These are phyloP conservation scores for Populus nigra DNA, from an alignment of 345 rosid genomes.

Conservation along the genomic window DNA sequence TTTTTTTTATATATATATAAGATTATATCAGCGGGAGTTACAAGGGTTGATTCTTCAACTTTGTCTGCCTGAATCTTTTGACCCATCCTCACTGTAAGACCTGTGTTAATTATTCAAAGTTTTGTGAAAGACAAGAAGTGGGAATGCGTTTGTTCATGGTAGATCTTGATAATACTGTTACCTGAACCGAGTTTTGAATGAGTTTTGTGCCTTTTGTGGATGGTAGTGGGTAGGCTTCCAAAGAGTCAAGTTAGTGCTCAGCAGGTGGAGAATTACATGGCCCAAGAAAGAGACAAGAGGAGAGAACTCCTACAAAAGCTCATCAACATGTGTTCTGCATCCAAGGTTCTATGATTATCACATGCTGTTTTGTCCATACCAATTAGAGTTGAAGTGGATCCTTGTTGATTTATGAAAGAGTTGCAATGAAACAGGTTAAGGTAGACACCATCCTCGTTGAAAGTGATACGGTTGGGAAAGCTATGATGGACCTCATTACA, in stretches of 20 bases:
- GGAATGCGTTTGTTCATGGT: not conserved
- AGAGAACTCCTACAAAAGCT: constrained; percentile 51
- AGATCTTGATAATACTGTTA: not conserved
- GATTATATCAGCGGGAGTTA: too few relatives aligned
- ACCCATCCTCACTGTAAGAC: too few relatives aligned
- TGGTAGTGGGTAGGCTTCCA: constrained; percentile 65
- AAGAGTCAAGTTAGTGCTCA: constrained; percentile 53
- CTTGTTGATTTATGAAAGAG: not conserved
- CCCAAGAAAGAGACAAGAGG: constrained; percentile 62
- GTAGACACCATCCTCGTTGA: constrained; percentile 72
- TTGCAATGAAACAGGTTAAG: constrained; percentile 42
- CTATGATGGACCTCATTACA: constrained; percentile 65
- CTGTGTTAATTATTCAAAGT: too few relatives aligned
- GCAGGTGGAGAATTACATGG: constrained; percentile 56
- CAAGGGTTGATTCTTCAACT: too few relatives aligned
- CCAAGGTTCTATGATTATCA: constrained; percentile 38
- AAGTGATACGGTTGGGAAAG: constrained; percentile 67
- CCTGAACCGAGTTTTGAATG: not conserved
- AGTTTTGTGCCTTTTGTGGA: not conserved
- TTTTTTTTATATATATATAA: too few relatives aligned
- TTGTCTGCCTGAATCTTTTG: too few relatives aligned
- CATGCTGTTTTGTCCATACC: not conserved
- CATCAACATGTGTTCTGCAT: constrained; percentile 46
- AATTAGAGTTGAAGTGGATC: not conserved
- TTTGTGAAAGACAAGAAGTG: too few relatives aligned